phyloP scores from a whole-genome alignment of 495 filamentous ascomycete genomes.

The Rusavskia elegans region DNA sequence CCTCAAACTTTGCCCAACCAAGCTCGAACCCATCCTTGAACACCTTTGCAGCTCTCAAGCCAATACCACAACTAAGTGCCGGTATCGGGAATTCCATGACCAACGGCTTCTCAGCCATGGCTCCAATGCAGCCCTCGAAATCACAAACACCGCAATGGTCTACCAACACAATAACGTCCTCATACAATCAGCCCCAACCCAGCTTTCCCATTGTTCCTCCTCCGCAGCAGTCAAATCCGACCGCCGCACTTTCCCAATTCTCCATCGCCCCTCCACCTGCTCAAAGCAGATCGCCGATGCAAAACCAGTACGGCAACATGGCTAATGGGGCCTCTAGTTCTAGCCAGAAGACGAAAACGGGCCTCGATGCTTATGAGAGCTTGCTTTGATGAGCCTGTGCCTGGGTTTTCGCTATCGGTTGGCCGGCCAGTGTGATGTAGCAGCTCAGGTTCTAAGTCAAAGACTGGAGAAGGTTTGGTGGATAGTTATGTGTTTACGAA shows the following conservation, averaged over 20 bases:
- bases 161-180: constrained; percentile 5
- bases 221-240: constrained; percentile 15
- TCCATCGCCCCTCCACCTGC: constrained; percentile 2
- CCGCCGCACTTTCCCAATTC: constrained; percentile 2
- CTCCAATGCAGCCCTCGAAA: constrained; percentile 8
- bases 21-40: constrained; percentile 36
- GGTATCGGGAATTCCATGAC: neutral
- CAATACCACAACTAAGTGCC: constrained; percentile 14
- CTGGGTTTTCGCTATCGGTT: too few relatives aligned
- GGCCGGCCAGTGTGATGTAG: too few relatives aligned
- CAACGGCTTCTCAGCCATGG: constrained; percentile 6
- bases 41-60: constrained; percentile 33
- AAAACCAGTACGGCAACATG: constrained; percentile 11
- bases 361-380: constrained; percentile 70
- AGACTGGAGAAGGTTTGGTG: too few relatives aligned
- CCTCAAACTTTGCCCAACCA: constrained; percentile 24
- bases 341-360: constrained; percentile 32
- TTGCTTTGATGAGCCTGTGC: constrained; percentile 34
- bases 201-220: constrained; percentile 31
- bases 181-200: constrained; percentile 12
- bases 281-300: constrained; percentile 7
- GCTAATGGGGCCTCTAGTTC: constrained; percentile 14
- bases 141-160: constrained; percentile 3
- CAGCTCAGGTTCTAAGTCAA: too few relatives aligned
- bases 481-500: too few relatives aligned